Base-by-base conservation (phyloP, 148 eudicot species). In the Persicaria tinctoria region DNA sequence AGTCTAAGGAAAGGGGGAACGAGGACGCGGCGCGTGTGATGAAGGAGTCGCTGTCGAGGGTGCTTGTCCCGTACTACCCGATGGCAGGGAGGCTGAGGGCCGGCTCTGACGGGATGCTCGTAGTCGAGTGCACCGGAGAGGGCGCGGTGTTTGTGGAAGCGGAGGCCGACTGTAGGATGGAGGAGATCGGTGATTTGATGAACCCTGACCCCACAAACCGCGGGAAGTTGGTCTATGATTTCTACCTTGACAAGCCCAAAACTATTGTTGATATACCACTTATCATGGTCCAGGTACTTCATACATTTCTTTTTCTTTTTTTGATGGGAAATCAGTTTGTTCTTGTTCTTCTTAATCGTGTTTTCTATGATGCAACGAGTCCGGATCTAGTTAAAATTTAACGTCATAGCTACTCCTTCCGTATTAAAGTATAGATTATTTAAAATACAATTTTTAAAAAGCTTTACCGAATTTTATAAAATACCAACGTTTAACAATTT, bases 101-200 rank as follows among this genome's bases (percentile, higher is more conserved):
- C 13, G 80, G 86, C 77, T 71, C 83, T 5, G 80, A 81, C 16
- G 87, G 87, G 3, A 86, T 83, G 84, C 87, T 86, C 46, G 72
- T 82, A 4, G 79, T 88, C 2, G 82, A 88, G 46, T 88, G 91
- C 79, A 84, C 76, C 11, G 80, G 75, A 4, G 82, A 80, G 12
- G 86, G 88, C 4, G 87, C 82, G 2, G 77, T 85, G 0, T 87
- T 85, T 23, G 87, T 87, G 5, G 87, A 85, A 80, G 90, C 90
- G 0, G 85, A 82, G 50, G 85, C 90, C 13, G 79, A 85, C 5
- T 83, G 88, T 71, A 46, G 18, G 8, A 73, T 87, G 79, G 81
- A 69, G 6, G 84, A 80, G 6, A 81, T 85, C 20, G 90, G 86
- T 3, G 84, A 87, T 50, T 74, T 79, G 6, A 80, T 87, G 50